These are phyloP conservation scores for Cornus suecica DNA, from an alignment of 148 eudicot species.

Conservation along the genomic window DNA sequence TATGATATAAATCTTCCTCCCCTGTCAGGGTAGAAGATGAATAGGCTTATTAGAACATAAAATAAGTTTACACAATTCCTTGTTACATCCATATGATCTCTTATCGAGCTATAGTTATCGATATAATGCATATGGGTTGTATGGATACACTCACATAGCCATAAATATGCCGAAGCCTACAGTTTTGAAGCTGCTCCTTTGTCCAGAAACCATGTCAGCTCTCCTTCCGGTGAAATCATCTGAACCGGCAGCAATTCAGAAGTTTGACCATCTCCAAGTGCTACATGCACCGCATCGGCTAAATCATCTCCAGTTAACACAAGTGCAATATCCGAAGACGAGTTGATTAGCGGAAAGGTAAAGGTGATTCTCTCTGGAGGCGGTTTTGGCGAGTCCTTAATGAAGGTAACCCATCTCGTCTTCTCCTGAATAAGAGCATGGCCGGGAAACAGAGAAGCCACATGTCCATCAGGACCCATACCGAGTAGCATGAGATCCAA, in stretches of 20 bases:
- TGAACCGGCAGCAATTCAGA: conserved; percentile 32
- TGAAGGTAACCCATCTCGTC: conserved; percentile 59
- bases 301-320: conserved; percentile 57
- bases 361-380: conserved; percentile 75
- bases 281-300: conserved; percentile 35
- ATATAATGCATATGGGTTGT: background rate
- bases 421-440: conserved; percentile 51
- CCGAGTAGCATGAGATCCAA: conserved; percentile 72
- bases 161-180: conserved; percentile 5
- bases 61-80: background rate
- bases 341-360: conserved; percentile 72
- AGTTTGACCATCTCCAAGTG: conserved; percentile 18
- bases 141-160: background rate
- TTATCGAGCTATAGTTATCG: background rate
- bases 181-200: conserved; percentile 55
- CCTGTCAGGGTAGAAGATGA: background rate
- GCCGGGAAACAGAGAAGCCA: conserved; percentile 67
- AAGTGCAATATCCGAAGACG: conserved; percentile 55
- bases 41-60: background rate
- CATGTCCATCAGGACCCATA: conserved; percentile 83
- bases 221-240: conserved; percentile 55
- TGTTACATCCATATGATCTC: background rate
- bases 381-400: conserved; percentile 64
- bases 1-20: background rate
- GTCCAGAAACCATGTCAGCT: conserved; percentile 64